Evolutionary conservation across 176 grass and related monocot genomes (phyloP).

Genomic region (Oryza nivara): DNA sequence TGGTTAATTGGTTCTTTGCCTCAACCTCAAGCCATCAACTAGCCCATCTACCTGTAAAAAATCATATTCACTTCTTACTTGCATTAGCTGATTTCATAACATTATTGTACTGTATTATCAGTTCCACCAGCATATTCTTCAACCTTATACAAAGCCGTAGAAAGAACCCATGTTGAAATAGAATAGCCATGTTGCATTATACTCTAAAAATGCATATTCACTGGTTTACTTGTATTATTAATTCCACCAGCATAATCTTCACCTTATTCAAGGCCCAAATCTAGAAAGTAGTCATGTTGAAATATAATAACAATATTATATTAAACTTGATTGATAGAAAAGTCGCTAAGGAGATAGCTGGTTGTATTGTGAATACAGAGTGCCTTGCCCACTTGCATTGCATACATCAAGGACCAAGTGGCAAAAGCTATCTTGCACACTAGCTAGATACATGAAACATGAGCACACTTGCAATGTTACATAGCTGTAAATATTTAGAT

Average conservation of each 20-base stretch:
- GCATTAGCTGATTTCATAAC: neutral
- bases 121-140: constrained; percentile 5
- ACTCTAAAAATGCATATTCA: constrained; percentile 1
- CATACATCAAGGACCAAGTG: constrained; percentile 38
- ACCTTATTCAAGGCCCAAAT: constrained; percentile 9
- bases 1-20: neutral
- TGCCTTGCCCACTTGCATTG: constrained; percentile 41
- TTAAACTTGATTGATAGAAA: constrained; percentile 26
- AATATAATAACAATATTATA: constrained; percentile 26
- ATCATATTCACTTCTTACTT: constrained; percentile 22
- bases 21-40: neutral
- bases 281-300: constrained; percentile 33
- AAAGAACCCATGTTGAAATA: constrained; percentile 23
- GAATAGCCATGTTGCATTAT: constrained; percentile 22
- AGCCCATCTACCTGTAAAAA: neutral
- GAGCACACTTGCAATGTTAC: constrained; percentile 44
- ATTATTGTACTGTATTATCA: constrained; percentile 9
- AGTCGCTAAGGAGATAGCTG: constrained; percentile 24
- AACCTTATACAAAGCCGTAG: constrained; percentile 13
- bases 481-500: constrained; percentile 36
- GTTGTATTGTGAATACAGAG: constrained; percentile 51
- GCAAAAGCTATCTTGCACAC: constrained; percentile 45
- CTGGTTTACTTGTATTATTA: constrained; percentile 31
- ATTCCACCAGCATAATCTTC: constrained; percentile 14
- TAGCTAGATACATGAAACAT: constrained; percentile 38